Evolutionary conservation across 768 basidiomycete species (phyloP), one percentile per base, ranked within the genome.

Genomic region (Hydnomerulius pinastri): DNA sequence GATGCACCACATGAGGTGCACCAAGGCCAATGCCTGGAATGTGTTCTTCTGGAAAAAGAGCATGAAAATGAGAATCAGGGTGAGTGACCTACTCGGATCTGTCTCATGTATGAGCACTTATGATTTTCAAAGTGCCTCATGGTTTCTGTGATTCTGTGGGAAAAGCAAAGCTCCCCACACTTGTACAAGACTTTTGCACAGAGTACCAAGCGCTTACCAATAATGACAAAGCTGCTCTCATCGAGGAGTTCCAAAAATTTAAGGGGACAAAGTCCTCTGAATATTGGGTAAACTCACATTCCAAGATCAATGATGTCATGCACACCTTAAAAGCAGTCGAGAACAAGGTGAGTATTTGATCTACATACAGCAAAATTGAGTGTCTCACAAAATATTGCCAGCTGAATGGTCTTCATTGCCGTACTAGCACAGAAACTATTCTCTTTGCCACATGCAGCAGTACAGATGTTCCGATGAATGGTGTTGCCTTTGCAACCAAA

Each of bases 11-110:
- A 41, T 25, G 20, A 54, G 33, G 47, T 7, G 1, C 21, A 30
- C 45, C 27, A 48, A 43, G 41, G 13, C 21, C 4, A 49, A 36
- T 30, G 27, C 18, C n/a, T 53, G 52, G 47, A 54, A 54, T 13
- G 7, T 8, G 9, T 53, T 53, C 47, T 53, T 39, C 30, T 53
- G 40, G 52, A 53, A 53, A 40, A 48, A 48, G 30, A 42, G 43
- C 18, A 27, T 23, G 25, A 38, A 36, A 13, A 43, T 1, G 11
- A 38, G 10, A 18, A 47, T 4, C 13, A 33, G 6, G 11, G 32
- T 33, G 13, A 33, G 32, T 33, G 17, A 6, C 17, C 2, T 6
- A n/a, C n/a, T n/a, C n/a, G n/a, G n/a, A n/a, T n/a, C n/a, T n/a
- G n/a, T n/a, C n/a, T n/a, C n/a, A n/a, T n/a, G n/a, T n/a, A n/a